These are phyloP conservation scores for Austroboletus niveus DNA, from an alignment of 1,284 basidiomycete species.

Conservation along the genomic window DNA sequence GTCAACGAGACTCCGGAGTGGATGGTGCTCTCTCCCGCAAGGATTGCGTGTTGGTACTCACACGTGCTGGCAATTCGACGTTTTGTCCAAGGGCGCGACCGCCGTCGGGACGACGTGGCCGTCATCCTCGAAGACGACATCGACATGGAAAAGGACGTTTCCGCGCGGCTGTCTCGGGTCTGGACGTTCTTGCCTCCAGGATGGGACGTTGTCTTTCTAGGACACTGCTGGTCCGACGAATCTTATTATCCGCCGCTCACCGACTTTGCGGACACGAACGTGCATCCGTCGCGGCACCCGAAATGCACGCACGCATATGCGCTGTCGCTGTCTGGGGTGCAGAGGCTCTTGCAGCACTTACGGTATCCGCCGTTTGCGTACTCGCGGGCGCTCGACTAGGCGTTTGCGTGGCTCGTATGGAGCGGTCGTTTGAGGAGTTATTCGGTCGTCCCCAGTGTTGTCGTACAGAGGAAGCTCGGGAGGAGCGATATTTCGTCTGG, in stretches of 20 bases:
- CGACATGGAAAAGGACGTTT: constrained; percentile 71
- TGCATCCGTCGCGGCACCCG: constrained; percentile 58
- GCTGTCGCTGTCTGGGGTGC: constrained; percentile 53
- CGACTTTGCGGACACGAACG: constrained; percentile 12
- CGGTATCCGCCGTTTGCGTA: constrained; percentile 67
- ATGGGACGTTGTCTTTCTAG: constrained; percentile 79
- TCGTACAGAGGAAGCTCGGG: no score
- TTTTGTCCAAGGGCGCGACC: no score
- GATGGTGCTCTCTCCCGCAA: no score
- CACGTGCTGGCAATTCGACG: no score
- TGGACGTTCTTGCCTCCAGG: constrained; percentile 57
- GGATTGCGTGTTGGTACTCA: no score
- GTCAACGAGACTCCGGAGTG: no score
- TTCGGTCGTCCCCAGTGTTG: constrained; percentile 62
- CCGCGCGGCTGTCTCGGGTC: constrained; percentile 44
- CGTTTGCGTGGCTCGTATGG: constrained; percentile 64
- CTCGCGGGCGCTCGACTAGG: constrained; percentile 75
- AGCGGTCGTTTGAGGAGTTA: constrained; percentile 53
- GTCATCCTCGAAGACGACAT: no score
- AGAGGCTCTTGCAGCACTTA: constrained; percentile 52
- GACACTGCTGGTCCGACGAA: constrained; percentile 75
- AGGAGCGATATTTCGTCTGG: no score
- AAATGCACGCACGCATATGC: constrained; percentile 72
- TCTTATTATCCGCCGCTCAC: constrained; percentile 35
- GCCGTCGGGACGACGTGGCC: no score